Evolutionary conservation across 1,284 basidiomycete species (phyloP).

Genomic region (Pseudozyma pruni): DNA sequence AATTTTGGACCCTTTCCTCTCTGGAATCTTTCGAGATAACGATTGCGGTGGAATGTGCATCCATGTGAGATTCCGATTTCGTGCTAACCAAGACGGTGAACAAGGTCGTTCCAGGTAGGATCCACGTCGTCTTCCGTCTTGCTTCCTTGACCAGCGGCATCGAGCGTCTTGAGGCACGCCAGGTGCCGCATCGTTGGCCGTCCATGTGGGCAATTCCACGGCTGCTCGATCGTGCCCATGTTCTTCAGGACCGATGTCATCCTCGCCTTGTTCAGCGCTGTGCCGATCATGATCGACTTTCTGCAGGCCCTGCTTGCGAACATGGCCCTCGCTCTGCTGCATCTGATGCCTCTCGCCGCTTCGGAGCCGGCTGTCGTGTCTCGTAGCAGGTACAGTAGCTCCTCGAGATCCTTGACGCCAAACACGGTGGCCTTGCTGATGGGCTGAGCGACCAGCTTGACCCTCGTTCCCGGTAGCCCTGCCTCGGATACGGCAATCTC

Average conservation of each 20-base stretch:
- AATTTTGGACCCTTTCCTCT: not conserved
- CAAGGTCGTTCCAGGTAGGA: slow-evolving; percentile 18
- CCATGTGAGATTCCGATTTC: not conserved
- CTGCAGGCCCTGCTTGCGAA: slow-evolving; percentile 96
- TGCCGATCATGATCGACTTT: slow-evolving; percentile 96
- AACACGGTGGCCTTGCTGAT: slow-evolving; percentile 90
- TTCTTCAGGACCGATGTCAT: slow-evolving; percentile 86
- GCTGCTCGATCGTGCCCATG: slow-evolving; percentile 96
- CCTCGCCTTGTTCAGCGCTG: slow-evolving; percentile 78
- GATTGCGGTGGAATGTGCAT: not conserved
- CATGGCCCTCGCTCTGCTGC: slow-evolving; percentile 92
- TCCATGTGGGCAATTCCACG: slow-evolving; percentile 96
- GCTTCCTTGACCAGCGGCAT: not conserved
- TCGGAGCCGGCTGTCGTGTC: slow-evolving; percentile 75
- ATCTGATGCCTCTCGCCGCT: slow-evolving; percentile 78
- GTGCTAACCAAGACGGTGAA: slow-evolving; percentile 9
- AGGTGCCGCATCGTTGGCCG: slow-evolving; percentile 87
- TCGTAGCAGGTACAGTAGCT: slow-evolving; percentile 84
- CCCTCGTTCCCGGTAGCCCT: slow-evolving; percentile 71
- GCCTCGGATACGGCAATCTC: slow-evolving; percentile 74
- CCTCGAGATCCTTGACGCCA: slow-evolving; percentile 85
- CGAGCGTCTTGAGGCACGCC: slow-evolving; percentile 38
- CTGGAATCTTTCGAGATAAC: too few relatives aligned
- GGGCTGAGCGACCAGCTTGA: slow-evolving; percentile 84
- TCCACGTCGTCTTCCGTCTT: slow-evolving; percentile 3